Base-by-base conservation (phyloP, 2,329 filamentous ascomycete species). In the Chaetothyriales sp. region DNA sequence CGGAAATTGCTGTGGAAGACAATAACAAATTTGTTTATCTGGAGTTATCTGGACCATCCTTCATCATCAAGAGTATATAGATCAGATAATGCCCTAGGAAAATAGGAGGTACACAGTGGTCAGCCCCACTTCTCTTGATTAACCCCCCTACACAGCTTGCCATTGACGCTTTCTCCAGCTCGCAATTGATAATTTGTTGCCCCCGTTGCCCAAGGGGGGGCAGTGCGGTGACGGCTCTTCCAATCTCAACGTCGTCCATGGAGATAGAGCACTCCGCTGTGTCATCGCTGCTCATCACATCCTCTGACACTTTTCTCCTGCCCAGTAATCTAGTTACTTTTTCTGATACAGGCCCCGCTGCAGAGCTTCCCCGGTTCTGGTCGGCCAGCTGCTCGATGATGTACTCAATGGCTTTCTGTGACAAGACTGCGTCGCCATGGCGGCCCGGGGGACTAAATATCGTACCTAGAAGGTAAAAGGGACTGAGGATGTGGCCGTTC, bases 331-430 rank as follows among this genome's bases (percentile, higher is more conserved):
- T 75, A 50, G 97, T 89, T 0, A 86, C 86, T 45, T 77, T 76
- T 54, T 82, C 77, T 0, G 87, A 76, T 7, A 90, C 90, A 2
- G 90, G 89, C 0, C 86, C 85, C 0, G 89, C 85, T 0, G 86
- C 90, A 59, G 85, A 87, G 49, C 77, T 77, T 1, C 81, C 77
- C 20, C 58, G 58, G 52, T 89, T 84, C 54, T 86, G 80, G 60
- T 95, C 90, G 83, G 95, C 92, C 44, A 97, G 74, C 60, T 85
- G 80, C 0, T 86, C 85, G 51, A 98, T 85, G 58, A 97, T 86
- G 33, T 85, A 80, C 65, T 98, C 90, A 29, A 97, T 73, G 2
- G 86, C 89, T 69, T 95, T 89, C 67, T 97, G 87, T 0, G 85
- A 85, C 65, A 90, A 94, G 1, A 95, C 90, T 6, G 83, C 86